These are phyloP conservation scores for Fusarium incarnatum DNA, from an alignment of 2,329 filamentous ascomycete species.

Conservation along the genomic window DNA sequence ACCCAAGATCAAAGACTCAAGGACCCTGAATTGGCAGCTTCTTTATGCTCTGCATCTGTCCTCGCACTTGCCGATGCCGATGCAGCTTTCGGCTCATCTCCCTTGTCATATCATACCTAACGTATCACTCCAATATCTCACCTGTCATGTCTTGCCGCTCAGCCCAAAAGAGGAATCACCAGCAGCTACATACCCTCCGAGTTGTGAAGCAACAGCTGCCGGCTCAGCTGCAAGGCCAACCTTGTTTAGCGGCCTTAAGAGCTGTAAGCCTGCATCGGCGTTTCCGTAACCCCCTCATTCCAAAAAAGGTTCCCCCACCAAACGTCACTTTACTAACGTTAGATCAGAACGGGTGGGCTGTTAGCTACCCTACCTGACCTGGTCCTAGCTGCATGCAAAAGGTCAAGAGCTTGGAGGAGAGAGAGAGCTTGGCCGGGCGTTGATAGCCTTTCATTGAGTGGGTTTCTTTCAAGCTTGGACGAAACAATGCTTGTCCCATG, in stretches of 20 bases:
- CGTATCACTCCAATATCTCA: not conserved
- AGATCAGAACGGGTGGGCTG: constrained; percentile 11
- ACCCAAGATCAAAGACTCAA: not conserved
- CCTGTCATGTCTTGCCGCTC: constrained; percentile 9
- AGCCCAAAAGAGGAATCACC: constrained; percentile 4
- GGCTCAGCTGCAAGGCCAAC: constrained; percentile 39
- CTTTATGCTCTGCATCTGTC: not conserved
- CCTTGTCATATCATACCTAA: not conserved
- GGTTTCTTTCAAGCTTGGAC: constrained; percentile 13
- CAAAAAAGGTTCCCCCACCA: constrained; percentile 15
- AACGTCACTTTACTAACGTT: constrained; percentile 18
- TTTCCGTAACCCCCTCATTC: constrained; percentile 27
- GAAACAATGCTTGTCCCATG: not conserved
- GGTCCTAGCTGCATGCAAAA: not conserved
- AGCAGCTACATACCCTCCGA: constrained; percentile 14
- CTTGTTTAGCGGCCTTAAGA: constrained; percentile 24
- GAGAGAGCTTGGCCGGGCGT: constrained; percentile 2
- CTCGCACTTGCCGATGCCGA: constrained; percentile 40
- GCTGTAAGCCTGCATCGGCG: constrained; percentile 40
- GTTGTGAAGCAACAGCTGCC: constrained; percentile 4
- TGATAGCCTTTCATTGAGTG: constrained; percentile 6
- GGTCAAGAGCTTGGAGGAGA: not conserved
- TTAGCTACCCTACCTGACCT: not conserved
- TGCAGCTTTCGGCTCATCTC: constrained; percentile 10
- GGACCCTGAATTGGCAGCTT: not conserved